Evolutionary conservation across 2,329 filamentous ascomycete species (phyloP).

Genomic region (Coniochaeta sp.): DNA sequence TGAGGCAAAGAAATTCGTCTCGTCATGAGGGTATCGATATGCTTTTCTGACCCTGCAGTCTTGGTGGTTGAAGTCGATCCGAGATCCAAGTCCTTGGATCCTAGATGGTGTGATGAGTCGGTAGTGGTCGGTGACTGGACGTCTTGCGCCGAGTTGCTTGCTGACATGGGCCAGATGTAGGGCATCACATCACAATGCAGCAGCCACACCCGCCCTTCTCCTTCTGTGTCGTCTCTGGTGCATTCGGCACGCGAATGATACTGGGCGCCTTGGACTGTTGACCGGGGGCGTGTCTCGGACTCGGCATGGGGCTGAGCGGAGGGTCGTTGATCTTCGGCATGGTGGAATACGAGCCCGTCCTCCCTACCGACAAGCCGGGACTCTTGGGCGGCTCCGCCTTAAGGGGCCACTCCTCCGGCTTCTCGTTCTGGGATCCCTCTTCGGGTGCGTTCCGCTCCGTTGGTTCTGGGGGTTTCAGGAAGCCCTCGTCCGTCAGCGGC

Average conservation of each 20-base stretch:
- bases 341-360: constrained; percentile 51
- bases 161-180: neutral
- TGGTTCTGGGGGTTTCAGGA: constrained; percentile 36
- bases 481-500: constrained; percentile 64
- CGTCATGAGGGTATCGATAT: constrained; percentile 1
- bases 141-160: neutral
- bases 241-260: constrained; percentile 43
- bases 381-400: constrained; percentile 28
- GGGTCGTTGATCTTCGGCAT: constrained; percentile 53
- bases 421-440: constrained; percentile 22
- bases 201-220: constrained; percentile 59
- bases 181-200: constrained; percentile 65
- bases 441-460: constrained; percentile 16
- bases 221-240: constrained; percentile 34
- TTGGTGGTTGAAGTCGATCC: neutral
- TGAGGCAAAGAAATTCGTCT: neutral
- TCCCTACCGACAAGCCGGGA: constrained; percentile 14
- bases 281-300: constrained; percentile 34
- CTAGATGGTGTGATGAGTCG: neutral
- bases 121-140: neutral
- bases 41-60: too few relatives aligned
- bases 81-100: neutral
- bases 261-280: constrained; percentile 34
- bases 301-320: constrained; percentile 34
- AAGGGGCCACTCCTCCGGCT: constrained; percentile 53